Evolutionary conservation across 1,139 yeast genomes (phyloP).

Genomic region (Candida neerlandica): DNA sequence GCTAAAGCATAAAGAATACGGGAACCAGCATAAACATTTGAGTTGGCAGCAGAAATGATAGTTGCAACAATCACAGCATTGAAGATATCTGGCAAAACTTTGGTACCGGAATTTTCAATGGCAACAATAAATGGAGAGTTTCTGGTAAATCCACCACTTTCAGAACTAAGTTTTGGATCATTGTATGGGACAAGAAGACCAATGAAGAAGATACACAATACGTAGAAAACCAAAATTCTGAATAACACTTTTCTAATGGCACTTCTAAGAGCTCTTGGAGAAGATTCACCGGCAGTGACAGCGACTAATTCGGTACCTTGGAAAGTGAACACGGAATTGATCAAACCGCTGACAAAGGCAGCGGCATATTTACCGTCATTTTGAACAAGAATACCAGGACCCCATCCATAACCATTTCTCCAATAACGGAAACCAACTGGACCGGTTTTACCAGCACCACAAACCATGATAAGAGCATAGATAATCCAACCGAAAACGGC

Average conservation of each 20-base stretch:
- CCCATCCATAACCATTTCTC: slow-evolving; percentile 92
- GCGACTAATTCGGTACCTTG: slow-evolving; percentile 85
- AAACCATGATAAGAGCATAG: slow-evolving; percentile 67
- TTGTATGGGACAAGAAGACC: slow-evolving; percentile 83
- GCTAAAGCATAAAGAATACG: slow-evolving; percentile 71
- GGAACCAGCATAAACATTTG: slow-evolving; percentile 77
- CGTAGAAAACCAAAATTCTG: slow-evolving; percentile 80
- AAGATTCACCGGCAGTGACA: slow-evolving; percentile 84
- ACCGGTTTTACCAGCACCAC: slow-evolving; percentile 71
- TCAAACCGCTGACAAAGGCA: slow-evolving; percentile 59
- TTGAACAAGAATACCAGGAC: slow-evolving; percentile 54
- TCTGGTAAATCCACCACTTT: slow-evolving; percentile 35
- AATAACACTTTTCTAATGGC: slow-evolving; percentile 72
- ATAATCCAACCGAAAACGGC: slow-evolving; percentile 73
- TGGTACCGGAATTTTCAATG: slow-evolving; percentile 69
- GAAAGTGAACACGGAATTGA: slow-evolving; percentile 77
- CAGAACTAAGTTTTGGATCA: slow-evolving; percentile 46
- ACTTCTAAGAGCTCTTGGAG: slow-evolving; percentile 79
- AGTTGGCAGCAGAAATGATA: slow-evolving; percentile 77
- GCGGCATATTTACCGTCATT: slow-evolving; percentile 44
- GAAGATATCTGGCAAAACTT: slow-evolving; percentile 67
- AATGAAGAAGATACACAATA: slow-evolving; percentile 75
- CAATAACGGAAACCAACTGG: slow-evolving; percentile 87
- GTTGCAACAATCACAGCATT: slow-evolving; percentile 74
- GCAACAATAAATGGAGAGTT: slow-evolving; percentile 59